Evolutionary conservation across 768 basidiomycete species (phyloP), one percentile per base, ranked within the genome.

Genomic region (Dacryopinax primogenitus): DNA sequence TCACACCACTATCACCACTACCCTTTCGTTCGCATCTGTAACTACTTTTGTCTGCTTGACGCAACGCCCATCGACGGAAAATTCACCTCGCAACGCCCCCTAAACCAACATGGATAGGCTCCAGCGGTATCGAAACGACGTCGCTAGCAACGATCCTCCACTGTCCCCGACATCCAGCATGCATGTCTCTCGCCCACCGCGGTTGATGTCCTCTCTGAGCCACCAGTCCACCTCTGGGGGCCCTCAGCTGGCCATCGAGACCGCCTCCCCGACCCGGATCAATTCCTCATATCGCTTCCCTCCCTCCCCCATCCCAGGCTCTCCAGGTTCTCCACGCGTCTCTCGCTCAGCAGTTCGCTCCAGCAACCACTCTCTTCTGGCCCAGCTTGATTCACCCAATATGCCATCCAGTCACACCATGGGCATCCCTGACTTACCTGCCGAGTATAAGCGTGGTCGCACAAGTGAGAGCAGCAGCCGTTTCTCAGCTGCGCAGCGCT

Each of bases 311-410:
- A 6, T 58, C 26, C 9, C 11, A 3, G 12, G 13, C 23, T 58
- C 51, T 58, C 51, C 51, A 15, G 15, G 15, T 30, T 58, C 51
- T 6, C 51, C 51, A 11, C 51, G 51, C 26, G 21, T 58, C 30
- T 58, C 51, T 58, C 51, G 51, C 21, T 15, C 13, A 9, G 51
- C 51, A 28, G 51, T 58, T 18, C 51, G 51, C 4, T 30, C 51
- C 15, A 58, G 51, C 51, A 58, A 58, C 26, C 51, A 58, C 51
- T 58, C 51, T 18, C 26, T 58, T 21, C 51, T 58, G 13, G 51
- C 51, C 6, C 51, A 58, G 51, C 51, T 58, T 21, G 51, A 58
- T 21, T 58, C 51, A 30, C 51, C 51, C 23, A 58, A 58, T 21
- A 58, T 58, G 51, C 51, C 51, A 9, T 58, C 51, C 18, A 30